Evolutionary conservation across 192 early-diverging fungal genomes (phyloP).

Genomic region (Coemansia sp.): DNA sequence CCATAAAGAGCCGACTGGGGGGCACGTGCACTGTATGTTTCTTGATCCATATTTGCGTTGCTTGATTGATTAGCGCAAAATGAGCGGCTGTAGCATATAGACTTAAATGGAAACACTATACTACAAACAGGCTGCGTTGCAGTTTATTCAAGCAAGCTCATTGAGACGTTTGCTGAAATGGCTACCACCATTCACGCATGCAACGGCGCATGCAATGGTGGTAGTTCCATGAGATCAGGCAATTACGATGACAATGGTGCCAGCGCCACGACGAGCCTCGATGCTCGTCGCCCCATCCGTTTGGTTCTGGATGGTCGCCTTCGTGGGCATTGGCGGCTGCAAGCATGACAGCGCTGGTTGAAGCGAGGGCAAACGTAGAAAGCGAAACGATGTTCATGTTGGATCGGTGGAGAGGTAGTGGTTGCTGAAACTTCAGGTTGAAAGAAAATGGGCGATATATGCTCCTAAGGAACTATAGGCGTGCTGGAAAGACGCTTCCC

Average conservation of each 20-base stretch:
- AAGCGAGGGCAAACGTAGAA: not conserved
- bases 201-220: slow-evolving; percentile 8
- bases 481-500: too few species aligned
- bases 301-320: too few species aligned
- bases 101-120: too few species aligned
- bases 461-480: not conserved
- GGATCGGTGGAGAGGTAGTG: not conserved
- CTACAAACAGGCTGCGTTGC: too few species aligned
- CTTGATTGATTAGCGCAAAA: too few species aligned
- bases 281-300: not conserved
- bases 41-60: too few species aligned
- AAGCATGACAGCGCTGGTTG: not conserved
- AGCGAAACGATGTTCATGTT: slow-evolving; percentile 2
- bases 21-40: too few species aligned
- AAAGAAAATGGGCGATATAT: not conserved
- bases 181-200: not conserved
- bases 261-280: not conserved
- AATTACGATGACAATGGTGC: not conserved
- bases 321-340: not conserved
- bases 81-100: too few species aligned
- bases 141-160: too few species aligned
- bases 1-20: too few species aligned
- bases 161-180: not conserved
- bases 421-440: not conserved
- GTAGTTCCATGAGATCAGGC: not conserved